These are phyloP conservation scores for Cladosporium cucumerinum DNA, from an alignment of 2,329 filamentous ascomycete species.

Conservation along the genomic window DNA sequence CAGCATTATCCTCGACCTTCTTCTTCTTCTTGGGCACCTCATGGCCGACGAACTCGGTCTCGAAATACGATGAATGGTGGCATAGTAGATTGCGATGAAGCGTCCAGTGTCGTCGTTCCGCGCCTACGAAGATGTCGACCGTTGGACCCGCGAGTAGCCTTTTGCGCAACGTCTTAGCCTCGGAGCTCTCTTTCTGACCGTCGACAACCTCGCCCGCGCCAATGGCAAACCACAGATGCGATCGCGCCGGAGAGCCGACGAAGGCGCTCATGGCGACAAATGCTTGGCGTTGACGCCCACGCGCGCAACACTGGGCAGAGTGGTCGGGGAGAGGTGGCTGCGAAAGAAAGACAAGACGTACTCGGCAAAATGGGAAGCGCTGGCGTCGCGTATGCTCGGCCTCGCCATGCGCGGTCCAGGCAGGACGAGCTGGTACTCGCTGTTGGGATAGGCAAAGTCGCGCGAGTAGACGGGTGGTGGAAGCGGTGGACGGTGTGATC, in stretches of 20 bases:
- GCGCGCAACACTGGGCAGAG: background rate
- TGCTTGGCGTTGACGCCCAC: background rate
- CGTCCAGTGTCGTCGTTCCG: constrained; percentile 47
- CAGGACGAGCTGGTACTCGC: constrained; percentile 31
- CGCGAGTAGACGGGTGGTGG: constrained; percentile 34
- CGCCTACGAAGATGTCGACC: constrained; percentile 52
- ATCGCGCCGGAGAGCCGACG: constrained; percentile 21
- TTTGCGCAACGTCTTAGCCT: constrained; percentile 46
- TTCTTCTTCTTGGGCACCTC: constrained; percentile 37
- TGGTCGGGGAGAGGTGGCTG: constrained; percentile 15
- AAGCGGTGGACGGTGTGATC: constrained; percentile 18
- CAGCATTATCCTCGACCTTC: constrained; percentile 30
- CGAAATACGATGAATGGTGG: constrained; percentile 50
- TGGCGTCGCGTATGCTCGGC: constrained; percentile 45
- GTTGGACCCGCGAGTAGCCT: constrained; percentile 53
- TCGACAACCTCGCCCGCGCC: constrained; percentile 18
- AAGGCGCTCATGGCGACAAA: constrained; percentile 13
- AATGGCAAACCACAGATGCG: constrained; percentile 23
- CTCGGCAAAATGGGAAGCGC: constrained; percentile 52
- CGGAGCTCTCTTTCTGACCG: constrained; percentile 18
- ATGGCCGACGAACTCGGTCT: constrained; percentile 34
- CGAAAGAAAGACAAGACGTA: constrained; percentile 43
- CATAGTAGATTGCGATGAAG: constrained; percentile 53
- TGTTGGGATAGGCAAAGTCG: constrained; percentile 46
- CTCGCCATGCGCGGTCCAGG: constrained; percentile 41